Evolutionary conservation across 1,139 yeast species (phyloP), one percentile per base, ranked within the genome.

Genomic region (Pichia sp.): DNA sequence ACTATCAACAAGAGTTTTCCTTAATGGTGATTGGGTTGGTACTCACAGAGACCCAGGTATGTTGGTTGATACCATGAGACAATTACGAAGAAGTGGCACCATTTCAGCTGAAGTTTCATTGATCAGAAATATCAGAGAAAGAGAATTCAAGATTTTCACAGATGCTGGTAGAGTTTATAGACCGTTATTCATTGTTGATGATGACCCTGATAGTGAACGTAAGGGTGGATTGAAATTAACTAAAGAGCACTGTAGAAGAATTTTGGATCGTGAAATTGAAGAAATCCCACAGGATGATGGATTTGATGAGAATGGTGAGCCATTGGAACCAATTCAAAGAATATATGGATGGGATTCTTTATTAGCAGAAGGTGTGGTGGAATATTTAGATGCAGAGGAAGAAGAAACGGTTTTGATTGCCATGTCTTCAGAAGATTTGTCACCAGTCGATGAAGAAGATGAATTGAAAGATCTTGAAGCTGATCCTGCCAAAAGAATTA

Each of bases 11-110:
- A 83, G 97, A 73, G 93, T 95, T 56, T 93, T 95, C 70, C 96
- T 93, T 52, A 93, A 93, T 69, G 99, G 99, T 78, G 97, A 93
- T 57, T 95, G 99, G 99, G 95, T 92, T 50, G 99, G 99, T 76
- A 93, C 95, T 46, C 98, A 93, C 70, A 84, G 96, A 74, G 97
- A 93, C 64, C 98, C 99, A 45, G 89, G 93, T 14, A 83, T 84
- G 68, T 80, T 93, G 67, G 95, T 90, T 55, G 92, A 87, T 52
- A 92, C 97, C 34, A 87, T 93, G 84, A 84, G 95, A 69, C 84
- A 87, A 57, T 79, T 95, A 68, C 84, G 99, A 75, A 85, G 99
- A 78, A 86, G 87, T 69, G 98, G 98, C 64, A 97, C 95, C 68
- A 90, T 93, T 59, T 84, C 95, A 46, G 90, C 98, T 20, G 99